Evolutionary conservation across 495 filamentous ascomycete genomes (phyloP), one percentile per base, ranked within the genome.

Genomic region (Neurospora pannonica): DNA sequence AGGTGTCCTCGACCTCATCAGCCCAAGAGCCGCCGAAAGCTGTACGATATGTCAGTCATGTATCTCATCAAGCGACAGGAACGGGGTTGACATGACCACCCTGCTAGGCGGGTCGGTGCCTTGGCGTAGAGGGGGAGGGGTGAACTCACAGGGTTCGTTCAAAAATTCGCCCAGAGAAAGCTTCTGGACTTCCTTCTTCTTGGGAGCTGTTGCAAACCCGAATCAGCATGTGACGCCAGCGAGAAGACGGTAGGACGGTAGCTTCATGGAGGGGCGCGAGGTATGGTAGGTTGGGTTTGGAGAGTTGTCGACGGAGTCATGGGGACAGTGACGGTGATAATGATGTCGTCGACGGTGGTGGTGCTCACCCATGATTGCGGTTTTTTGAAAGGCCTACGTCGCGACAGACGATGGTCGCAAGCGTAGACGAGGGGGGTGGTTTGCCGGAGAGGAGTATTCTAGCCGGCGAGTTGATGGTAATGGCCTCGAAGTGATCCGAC

Each of bases 91-190:
- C 54, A 67, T 36, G 54, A 62, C 24, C 54, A 67, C 15, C 54
- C 54, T 34, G 54, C 54, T 36, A 67, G 54, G 71, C 24, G 40
- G 69, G 72, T 39, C n/a, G 72, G 62, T 38, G 72, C 48, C 76
- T 79, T 77, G 76, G 77, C 76, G 80, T 77, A 43, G 77, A 76
- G 73, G 76, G 73, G 76, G 67, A 77, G 46, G 74, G 40, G 75
- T 48, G 46, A 81, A 84, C 83, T 80, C 87, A 97, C 95, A 90
- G 82, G 93, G 88, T 79, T 97, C 93, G 74, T 87, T 88, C 87
- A 98, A 87, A 87, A 99, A 98, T 78, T 90, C 90, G 84, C 93
- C 92, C 78, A 98, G 89, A 85, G 90, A 91, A 92, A 99, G 94
- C 89, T 96, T 98, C 83, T 85, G 80, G 87, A 94, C 90, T 83